Conservation (phyloP, 2,329 filamentous ascomycete genomes). For the Grosmannia penicillata region DNA sequence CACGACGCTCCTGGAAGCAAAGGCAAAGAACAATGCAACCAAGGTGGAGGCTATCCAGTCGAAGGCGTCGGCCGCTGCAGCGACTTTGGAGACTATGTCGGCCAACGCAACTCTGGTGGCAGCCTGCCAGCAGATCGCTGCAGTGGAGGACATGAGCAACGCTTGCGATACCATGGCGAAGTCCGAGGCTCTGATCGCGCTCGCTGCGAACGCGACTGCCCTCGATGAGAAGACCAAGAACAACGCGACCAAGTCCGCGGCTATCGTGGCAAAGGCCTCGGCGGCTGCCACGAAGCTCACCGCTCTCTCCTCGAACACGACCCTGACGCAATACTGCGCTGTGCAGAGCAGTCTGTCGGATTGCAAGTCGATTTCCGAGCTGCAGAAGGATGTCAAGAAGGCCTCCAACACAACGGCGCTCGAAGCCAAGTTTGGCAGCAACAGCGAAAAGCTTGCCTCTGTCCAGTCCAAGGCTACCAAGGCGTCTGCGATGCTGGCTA, state of each 20-base stretch:
- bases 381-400: constrained; percentile 7
- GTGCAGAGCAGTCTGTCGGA: constrained; percentile 12
- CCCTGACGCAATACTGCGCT: constrained; percentile 14
- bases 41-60: constrained; percentile 20
- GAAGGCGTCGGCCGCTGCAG: constrained; percentile 18
- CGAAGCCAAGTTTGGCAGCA: constrained; percentile 11
- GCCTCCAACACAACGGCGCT: neutral
- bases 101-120: constrained; percentile 22
- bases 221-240: constrained; percentile 18
- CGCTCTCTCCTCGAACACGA: constrained; percentile 19
- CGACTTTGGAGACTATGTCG: constrained; percentile 17
- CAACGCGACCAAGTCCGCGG: constrained; percentile 20
- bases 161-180: constrained; percentile 17
- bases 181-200: constrained; percentile 15
- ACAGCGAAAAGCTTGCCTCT: constrained; percentile 15
- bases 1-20: constrained; percentile 18
- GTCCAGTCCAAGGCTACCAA: constrained; percentile 14
- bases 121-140: constrained; percentile 17
- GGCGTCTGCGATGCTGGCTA: constrained; percentile 10
- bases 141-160: constrained; percentile 15
- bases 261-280: constrained; percentile 22
- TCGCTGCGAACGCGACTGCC: constrained; percentile 22
- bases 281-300: constrained; percentile 16
- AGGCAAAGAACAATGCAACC: constrained; percentile 21
- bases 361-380: constrained; percentile 16